Evolutionary conservation across 1,284 basidiomycete genomes (phyloP).

Genomic region (Polyporus tsugae): DNA sequence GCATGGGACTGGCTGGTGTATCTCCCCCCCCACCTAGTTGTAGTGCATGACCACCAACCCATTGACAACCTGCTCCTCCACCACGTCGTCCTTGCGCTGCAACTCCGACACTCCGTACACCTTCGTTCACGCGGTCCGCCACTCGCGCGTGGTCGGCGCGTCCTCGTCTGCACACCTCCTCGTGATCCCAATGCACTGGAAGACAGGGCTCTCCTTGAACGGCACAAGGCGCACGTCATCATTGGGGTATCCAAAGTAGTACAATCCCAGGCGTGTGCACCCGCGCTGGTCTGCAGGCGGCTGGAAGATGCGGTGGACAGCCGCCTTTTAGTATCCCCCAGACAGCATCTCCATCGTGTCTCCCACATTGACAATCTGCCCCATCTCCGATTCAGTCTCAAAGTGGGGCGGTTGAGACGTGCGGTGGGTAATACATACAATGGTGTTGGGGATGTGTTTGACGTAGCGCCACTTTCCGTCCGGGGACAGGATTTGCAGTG

Average conservation of each 20-base stretch:
- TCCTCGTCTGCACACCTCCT: slow-evolving; percentile 42
- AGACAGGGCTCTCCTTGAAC: slow-evolving; percentile 41
- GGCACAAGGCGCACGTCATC: slow-evolving; percentile 43
- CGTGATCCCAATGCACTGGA: slow-evolving; percentile 44
- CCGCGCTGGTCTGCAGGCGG: slow-evolving; percentile 58
- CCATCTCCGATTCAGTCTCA: too few relatives aligned
- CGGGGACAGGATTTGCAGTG: slow-evolving; percentile 59
- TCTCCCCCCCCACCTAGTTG: slow-evolving; percentile 30
- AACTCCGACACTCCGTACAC: slow-evolving; percentile 45
- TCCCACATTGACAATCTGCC: slow-evolving; percentile 51
- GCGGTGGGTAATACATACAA: slow-evolving; percentile 50
- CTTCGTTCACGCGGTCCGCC: slow-evolving; percentile 48
- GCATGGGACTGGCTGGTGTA: neutral
- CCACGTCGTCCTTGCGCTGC: slow-evolving; percentile 37
- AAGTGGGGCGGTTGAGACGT: neutral
- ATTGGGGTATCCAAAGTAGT: slow-evolving; percentile 50
- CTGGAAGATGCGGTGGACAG: slow-evolving; percentile 52
- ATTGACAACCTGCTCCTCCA: slow-evolving; percentile 45
- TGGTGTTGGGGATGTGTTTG: slow-evolving; percentile 62
- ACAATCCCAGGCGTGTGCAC: slow-evolving; percentile 50
- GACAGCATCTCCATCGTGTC: slow-evolving; percentile 53
- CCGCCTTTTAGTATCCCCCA: slow-evolving; percentile 53
- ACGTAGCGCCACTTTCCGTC: slow-evolving; percentile 67
- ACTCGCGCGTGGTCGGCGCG: slow-evolving; percentile 49
- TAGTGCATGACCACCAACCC: slow-evolving; percentile 47